Conservation (phyloP, 2,329 filamentous ascomycete species). For the Cercospora sp. region DNA sequence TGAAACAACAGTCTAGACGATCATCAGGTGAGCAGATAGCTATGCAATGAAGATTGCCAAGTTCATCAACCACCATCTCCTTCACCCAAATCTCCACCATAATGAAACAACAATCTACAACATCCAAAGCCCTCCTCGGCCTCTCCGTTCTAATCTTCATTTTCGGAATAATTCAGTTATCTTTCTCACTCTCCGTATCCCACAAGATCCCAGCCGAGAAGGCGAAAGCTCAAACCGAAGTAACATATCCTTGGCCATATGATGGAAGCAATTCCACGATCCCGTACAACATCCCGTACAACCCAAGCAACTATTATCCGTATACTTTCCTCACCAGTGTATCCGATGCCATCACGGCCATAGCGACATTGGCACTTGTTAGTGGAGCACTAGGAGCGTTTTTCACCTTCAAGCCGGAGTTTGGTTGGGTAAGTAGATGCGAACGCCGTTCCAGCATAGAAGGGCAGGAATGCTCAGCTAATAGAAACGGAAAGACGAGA, state of each 20-base stretch:
- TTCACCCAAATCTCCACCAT: neutral
- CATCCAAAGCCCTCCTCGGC: neutral
- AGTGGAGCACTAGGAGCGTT: neutral
- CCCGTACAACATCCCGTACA: neutral
- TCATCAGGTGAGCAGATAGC: neutral
- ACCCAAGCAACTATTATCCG: neutral
- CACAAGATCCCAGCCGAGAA: neutral
- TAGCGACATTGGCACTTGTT: neutral
- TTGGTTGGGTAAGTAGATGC: neutral
- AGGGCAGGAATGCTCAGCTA: too few species aligned
- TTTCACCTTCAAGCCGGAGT: neutral
- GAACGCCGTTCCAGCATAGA: neutral
- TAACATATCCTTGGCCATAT: neutral
- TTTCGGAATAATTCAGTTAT: neutral
- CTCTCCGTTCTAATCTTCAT: neutral
- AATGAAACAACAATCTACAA: neutral
- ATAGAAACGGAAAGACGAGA: neutral
- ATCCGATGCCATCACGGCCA: neutral
- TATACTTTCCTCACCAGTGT: neutral
- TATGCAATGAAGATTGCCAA: neutral
- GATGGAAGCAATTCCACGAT: neutral
- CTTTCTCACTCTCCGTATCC: neutral
- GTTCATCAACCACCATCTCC: neutral
- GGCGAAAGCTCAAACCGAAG: neutral
- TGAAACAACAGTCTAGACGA: neutral